phyloP scores from a whole-genome alignment of 768 basidiomycete genomes.

The Suillus americanus region DNA sequence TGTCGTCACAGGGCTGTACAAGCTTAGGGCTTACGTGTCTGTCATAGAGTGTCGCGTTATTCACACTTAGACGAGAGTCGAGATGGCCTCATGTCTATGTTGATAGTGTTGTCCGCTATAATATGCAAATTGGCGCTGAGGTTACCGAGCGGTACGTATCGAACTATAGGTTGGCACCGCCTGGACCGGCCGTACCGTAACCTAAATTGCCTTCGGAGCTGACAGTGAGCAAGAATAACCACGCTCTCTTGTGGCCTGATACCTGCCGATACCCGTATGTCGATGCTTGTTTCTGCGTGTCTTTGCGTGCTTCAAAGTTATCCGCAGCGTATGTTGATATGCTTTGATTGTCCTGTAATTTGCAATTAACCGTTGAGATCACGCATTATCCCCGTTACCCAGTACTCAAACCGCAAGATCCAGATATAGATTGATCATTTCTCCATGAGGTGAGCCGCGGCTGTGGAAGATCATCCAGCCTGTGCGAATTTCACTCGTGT shows the following conservation, averaged over 20 bases:
- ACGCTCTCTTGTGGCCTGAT: neutral
- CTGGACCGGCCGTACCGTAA: neutral
- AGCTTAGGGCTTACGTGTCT: conserved; percentile 5
- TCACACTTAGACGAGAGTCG: neutral
- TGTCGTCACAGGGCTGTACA: conserved; percentile 1
- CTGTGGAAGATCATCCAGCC: neutral
- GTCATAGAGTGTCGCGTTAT: conserved; percentile 1
- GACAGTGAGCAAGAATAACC: neutral
- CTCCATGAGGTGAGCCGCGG: neutral
- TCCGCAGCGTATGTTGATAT: neutral
- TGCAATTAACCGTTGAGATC: too few relatives aligned
- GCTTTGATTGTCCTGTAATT: too few relatives aligned
- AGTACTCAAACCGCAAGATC: neutral
- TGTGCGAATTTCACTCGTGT: neutral
- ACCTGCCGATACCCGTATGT: neutral
- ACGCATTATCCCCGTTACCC: too few relatives aligned
- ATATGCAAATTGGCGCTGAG: neutral
- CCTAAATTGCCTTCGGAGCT: too few relatives aligned
- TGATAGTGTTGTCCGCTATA: neutral
- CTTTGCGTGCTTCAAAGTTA: neutral
- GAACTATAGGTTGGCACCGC: neutral
- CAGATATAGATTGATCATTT: neutral
- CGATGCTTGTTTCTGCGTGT: neutral
- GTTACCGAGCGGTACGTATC: neutral
- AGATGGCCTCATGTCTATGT: neutral